Percentiles rank a stretch among this genome's conserved stretches.
phyloP scores from a whole-genome alignment of 2,329 filamentous ascomycete genomes.

The Grosmannia huntii region DNA sequence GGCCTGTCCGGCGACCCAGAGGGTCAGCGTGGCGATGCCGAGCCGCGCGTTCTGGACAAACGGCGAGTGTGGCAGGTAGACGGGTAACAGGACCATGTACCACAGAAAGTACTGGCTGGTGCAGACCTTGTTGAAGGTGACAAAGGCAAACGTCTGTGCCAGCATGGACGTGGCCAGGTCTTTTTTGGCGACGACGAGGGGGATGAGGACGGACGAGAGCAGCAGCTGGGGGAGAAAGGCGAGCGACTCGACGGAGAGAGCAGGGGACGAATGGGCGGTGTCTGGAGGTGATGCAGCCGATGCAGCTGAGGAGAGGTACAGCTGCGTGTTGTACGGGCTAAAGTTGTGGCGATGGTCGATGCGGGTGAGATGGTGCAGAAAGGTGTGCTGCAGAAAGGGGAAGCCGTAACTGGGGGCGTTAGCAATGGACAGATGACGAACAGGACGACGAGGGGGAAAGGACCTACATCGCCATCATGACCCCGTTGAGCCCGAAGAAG shows the following conservation, averaged over 20 bases:
- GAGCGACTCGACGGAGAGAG: slow-evolving; percentile 54
- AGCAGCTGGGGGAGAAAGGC: slow-evolving; percentile 83
- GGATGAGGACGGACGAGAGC: slow-evolving; percentile 62
- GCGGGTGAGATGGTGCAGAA: slow-evolving; percentile 80
- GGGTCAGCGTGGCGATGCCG: slow-evolving; percentile 49
- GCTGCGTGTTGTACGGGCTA: slow-evolving; percentile 83
- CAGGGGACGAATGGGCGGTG: too few species aligned
- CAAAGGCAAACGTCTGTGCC: slow-evolving; percentile 92
- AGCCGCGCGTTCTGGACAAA: slow-evolving; percentile 47
- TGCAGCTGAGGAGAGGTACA: slow-evolving; percentile 71
- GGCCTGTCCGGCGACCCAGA: slow-evolving; percentile 69
- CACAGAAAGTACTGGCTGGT: slow-evolving; percentile 99
- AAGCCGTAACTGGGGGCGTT: slow-evolving; percentile 51
- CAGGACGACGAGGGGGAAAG: slow-evolving; percentile 2
- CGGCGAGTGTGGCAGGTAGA: slow-evolving; percentile 74
- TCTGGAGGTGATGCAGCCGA: too few species aligned
- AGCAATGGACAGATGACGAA: not conserved
- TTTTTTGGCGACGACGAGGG: slow-evolving; percentile 60
- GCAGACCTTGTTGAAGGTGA: slow-evolving; percentile 97
- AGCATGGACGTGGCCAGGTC: slow-evolving; percentile 77
- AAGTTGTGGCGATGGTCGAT: slow-evolving; percentile 98
- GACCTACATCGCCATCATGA: slow-evolving; percentile 64
- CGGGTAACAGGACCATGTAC: slow-evolving; percentile 88
- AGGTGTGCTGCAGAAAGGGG: slow-evolving; percentile 81
- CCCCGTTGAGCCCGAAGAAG: slow-evolving; percentile 59